A percentile compares a stretch with the other conserved stretches of the same genome.
phyloP scores from a whole-genome alignment of 768 basidiomycete genomes.

The Chiua virens region DNA sequence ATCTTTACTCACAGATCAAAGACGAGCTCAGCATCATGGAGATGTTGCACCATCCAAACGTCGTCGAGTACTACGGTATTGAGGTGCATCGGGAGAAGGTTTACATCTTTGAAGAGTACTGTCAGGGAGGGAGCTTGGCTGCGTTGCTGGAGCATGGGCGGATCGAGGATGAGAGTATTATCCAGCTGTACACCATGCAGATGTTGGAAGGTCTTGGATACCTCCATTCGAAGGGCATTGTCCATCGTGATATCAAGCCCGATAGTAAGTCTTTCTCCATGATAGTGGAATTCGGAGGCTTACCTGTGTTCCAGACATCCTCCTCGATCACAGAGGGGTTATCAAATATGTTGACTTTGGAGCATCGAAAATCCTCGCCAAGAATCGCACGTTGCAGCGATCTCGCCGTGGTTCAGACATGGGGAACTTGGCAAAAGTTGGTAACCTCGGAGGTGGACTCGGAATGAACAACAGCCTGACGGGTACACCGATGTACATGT shows the following conservation, averaged over 20 bases:
- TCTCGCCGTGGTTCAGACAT: constrained; percentile 58
- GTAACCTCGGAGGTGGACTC: constrained; percentile 38
- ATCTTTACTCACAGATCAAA: constrained; percentile 87
- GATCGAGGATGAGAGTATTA: constrained; percentile 95
- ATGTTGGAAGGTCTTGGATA: constrained; percentile 95
- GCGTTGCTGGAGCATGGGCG: constrained; percentile 87
- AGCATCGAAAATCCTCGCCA: constrained; percentile 93
- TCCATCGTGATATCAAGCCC: constrained; percentile 97
- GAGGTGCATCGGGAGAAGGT: constrained; percentile 99
- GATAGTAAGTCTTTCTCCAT: constrained; percentile 69
- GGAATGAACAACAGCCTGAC: constrained; percentile 85
- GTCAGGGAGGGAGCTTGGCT: constrained; percentile 92
- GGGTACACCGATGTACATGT: constrained; percentile 99
- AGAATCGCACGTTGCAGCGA: constrained; percentile 77
- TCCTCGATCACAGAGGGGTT: constrained; percentile 84
- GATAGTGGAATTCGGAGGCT: constrained; percentile 3
- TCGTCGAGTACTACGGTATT: constrained; percentile 98
- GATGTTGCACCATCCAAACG: constrained; percentile 94
- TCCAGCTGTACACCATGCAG: constrained; percentile 94
- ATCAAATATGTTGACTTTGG: constrained; percentile 99
- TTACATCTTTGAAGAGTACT: constrained; percentile 98
- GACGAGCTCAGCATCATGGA: constrained; percentile 98
- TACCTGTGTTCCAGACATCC: constrained; percentile 66
- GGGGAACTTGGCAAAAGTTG: constrained; percentile 29
- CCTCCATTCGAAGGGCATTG: constrained; percentile 87